A percentile compares a stretch with the other conserved stretches of the same genome.
These are phyloP conservation scores for Misopates orontium DNA, from an alignment of 257 asterid genomes.

Conservation along the genomic window DNA sequence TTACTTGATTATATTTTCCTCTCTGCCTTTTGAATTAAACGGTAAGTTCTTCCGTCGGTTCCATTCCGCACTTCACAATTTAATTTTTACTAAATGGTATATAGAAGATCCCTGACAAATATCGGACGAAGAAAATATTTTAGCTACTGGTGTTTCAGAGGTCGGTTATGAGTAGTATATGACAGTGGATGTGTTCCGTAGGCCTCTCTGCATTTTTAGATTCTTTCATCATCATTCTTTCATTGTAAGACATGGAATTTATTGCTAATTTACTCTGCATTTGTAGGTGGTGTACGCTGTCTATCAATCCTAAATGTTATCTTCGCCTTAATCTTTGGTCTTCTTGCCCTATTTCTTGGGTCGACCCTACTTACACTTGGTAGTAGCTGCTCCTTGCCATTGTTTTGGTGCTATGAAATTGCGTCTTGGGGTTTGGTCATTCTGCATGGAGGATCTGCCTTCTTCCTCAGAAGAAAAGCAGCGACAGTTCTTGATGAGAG, in stretches of 20 bases:
- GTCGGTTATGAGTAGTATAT: too few relatives aligned
- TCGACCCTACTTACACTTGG: slow-evolving; percentile 91
- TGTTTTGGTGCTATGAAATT: slow-evolving; percentile 94
- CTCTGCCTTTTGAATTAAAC: slow-evolving; percentile 11
- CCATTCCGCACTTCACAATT: not conserved
- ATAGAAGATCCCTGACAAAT: too few relatives aligned
- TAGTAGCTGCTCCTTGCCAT: slow-evolving; percentile 87
- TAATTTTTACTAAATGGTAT: not conserved
- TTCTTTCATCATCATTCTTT: not conserved
- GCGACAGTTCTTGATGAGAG: slow-evolving; percentile 63
- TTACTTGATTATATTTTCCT: slow-evolving; percentile 3
- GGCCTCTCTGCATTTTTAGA: not conserved
- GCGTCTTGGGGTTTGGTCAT: slow-evolving; percentile 79
- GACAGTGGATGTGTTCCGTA: too few relatives aligned
- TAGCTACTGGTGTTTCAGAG: too few relatives aligned
- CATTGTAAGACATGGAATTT: not conserved
- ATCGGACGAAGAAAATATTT: too few relatives aligned
- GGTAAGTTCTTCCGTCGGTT: not conserved
- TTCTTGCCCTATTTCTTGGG: slow-evolving; percentile 87
- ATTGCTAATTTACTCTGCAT: slow-evolving; percentile 2
- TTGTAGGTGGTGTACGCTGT: slow-evolving; percentile 87
- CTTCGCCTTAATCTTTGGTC: slow-evolving; percentile 72
- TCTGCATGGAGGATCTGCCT: slow-evolving; percentile 63
- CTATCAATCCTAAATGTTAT: slow-evolving; percentile 71
- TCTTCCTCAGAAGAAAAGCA: slow-evolving; percentile 62